Evolutionary conservation across 345 rosid species (phyloP).

Genomic region (Populus euphratica): DNA sequence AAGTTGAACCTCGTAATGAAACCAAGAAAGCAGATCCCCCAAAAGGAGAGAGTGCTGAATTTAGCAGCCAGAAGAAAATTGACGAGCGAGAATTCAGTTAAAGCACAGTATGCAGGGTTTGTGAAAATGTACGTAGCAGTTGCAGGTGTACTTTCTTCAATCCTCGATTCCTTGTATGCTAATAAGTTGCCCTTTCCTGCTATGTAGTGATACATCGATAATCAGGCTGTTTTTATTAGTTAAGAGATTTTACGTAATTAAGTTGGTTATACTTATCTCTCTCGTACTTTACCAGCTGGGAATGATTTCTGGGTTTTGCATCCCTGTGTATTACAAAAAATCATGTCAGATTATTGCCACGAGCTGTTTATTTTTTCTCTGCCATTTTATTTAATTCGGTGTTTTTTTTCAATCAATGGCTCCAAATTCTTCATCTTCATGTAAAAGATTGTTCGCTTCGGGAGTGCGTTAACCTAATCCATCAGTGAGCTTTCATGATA

Average conservation of each 20-base stretch:
- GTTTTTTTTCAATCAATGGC: too few species aligned
- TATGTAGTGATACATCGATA: background rate
- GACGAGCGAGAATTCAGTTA: background rate
- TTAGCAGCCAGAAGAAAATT: constrained; percentile 15
- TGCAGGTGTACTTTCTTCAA: background rate
- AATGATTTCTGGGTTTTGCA: background rate
- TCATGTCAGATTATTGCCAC: too few species aligned
- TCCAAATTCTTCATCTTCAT: too few species aligned
- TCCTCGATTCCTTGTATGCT: background rate
- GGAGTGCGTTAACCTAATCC: too few species aligned
- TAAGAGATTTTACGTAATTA: background rate
- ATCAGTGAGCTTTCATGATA: too few species aligned
- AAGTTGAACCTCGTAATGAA: background rate
- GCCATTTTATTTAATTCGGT: too few species aligned
- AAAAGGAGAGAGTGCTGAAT: constrained; percentile 11
- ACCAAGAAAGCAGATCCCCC: constrained; percentile 7
- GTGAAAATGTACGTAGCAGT: background rate
- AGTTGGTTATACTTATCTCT: background rate
- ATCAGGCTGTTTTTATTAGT: background rate
- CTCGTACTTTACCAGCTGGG: too few species aligned
- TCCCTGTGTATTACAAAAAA: background rate
- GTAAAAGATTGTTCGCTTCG: too few species aligned
- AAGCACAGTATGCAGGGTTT: background rate
- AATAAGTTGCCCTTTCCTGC: background rate
- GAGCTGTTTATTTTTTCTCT: too few species aligned